Percentiles rank a stretch among this genome's conserved stretches.
Evolutionary conservation across 768 basidiomycete genomes (phyloP).

Genomic region (Nidula microcarpa): DNA sequence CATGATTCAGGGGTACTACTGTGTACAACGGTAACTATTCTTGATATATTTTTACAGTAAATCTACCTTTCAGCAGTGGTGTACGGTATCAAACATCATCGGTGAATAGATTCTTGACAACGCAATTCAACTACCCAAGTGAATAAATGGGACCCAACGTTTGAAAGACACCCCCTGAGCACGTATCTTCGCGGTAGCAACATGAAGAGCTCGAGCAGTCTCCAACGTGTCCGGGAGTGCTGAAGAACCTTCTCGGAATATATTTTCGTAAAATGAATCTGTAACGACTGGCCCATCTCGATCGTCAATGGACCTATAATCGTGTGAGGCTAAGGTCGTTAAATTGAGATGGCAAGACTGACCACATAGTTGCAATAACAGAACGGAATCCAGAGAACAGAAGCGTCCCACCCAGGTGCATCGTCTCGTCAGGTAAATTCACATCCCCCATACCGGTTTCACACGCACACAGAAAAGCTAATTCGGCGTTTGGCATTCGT

Average conservation of each 20-base stretch:
- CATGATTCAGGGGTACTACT: too few species aligned
- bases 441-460: constrained; percentile 7
- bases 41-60: too few species aligned
- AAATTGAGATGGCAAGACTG: constrained; percentile 5
- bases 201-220: too few species aligned
- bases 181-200: too few species aligned
- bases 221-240: too few species aligned
- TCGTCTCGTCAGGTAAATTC: constrained; percentile 17
- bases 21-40: too few species aligned
- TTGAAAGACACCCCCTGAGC: too few species aligned
- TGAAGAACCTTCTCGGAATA: constrained; percentile 6
- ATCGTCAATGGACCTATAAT: constrained; percentile 9
- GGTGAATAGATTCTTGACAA: too few species aligned
- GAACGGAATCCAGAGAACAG: constrained; percentile 19
- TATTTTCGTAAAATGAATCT: constrained; percentile 5
- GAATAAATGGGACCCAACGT: too few species aligned
- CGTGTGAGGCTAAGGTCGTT: not conserved
- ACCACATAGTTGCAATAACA: constrained; percentile 33
- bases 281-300: constrained; percentile 9
- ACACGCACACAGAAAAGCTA: not conserved
- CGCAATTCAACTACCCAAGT: too few species aligned
- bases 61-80: too few species aligned
- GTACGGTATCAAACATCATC: too few species aligned
- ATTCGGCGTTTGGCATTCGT: constrained; percentile 3
- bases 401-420: constrained; percentile 26